phyloP scores from a whole-genome alignment of 2,329 filamentous ascomycete species.

The Clarireedia sp. region DNA sequence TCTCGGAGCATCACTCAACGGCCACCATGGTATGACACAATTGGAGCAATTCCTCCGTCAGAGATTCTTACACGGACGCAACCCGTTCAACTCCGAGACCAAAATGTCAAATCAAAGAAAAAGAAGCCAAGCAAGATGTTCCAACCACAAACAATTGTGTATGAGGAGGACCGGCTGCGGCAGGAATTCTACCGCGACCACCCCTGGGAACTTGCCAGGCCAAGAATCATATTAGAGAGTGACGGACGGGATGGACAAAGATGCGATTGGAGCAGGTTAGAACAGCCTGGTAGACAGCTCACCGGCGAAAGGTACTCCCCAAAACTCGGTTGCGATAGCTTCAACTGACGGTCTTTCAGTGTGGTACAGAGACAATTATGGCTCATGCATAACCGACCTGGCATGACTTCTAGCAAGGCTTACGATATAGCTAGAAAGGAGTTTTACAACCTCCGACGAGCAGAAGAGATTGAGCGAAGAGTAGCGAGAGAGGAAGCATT shows the following conservation, averaged over 20 bases:
- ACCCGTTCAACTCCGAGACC: constrained; percentile 38
- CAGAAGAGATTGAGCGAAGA: constrained; percentile 73
- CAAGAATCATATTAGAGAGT: constrained; percentile 74
- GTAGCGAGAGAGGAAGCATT: constrained; percentile 83
- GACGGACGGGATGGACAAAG: constrained; percentile 73
- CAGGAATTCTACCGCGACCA: constrained; percentile 84
- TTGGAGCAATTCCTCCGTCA: constrained; percentile 40
- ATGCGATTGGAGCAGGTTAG: constrained; percentile 71
- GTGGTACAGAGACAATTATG: constrained; percentile 88
- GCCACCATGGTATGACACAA: constrained; percentile 29
- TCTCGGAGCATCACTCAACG: constrained; percentile 33
- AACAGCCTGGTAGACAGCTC: constrained; percentile 66
- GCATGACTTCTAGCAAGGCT: constrained; percentile 56
- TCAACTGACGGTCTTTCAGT: constrained; percentile 39
- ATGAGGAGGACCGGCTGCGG: constrained; percentile 77
- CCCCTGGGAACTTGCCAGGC: constrained; percentile 92
- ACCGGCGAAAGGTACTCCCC: constrained; percentile 70
- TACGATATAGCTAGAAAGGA: constrained; percentile 86
- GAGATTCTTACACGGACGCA: constrained; percentile 49
- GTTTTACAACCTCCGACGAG: constrained; percentile 78
- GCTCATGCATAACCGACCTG: constrained; percentile 59
- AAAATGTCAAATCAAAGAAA: constrained; percentile 29
- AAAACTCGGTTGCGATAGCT: neutral
- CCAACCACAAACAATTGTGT: constrained; percentile 67
- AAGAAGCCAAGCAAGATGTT: constrained; percentile 69